Evolutionary conservation across 2,329 filamentous ascomycete genomes (phyloP), one percentile per base, ranked within the genome.

Genomic region (Fusarium denticulatum): DNA sequence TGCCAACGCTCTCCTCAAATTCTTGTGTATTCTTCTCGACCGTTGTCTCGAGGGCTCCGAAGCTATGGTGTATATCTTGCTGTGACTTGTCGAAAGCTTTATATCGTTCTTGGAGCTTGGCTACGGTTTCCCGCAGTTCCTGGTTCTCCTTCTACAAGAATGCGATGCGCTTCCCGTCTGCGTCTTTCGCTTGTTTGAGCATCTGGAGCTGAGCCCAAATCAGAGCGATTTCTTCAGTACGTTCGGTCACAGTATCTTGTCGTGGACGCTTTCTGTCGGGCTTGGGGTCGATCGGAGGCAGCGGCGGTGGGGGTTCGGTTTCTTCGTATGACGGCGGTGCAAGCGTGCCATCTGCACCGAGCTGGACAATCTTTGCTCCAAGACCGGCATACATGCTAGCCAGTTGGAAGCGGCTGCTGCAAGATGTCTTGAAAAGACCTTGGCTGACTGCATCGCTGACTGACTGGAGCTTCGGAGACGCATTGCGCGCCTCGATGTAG

Each of bases 361-460:
- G n/a, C 7, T 50, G 34, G 10, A 71, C 34, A 15, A 71, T 47
- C 40, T 72, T 72, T 42, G 53, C 69, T 36, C 69, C 67, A 10
- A 40, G 28, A 14, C 69, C 70, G 10, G 49, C 49, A 18, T 72
- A 72, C 68, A 72, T 69, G 30, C 69, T 69, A 28, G 64, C 60
- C 32, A 72, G 69, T 22, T 68, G 63, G 5, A 46, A 61, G 14
- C 56, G 30, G 34, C 57, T 61, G 22, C 60, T 45, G n/a, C 26
- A 46, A 6, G 55, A 52, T 15, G 50, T 55, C 32, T 57, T 53
- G 30, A 65, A n/a, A 15, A 50, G 46, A 42, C 45, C 69, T n/a
- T 65, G 40, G 26, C 11, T 32, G n/a, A 42, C 28, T 7, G 64
- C 64, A 46, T 72, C 60, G 39, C 70, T 30, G 7, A 72, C 32